Evolutionary conservation across 2,329 filamentous ascomycete genomes (phyloP).

Genomic region (Hirsutella rhossiliensis): DNA sequence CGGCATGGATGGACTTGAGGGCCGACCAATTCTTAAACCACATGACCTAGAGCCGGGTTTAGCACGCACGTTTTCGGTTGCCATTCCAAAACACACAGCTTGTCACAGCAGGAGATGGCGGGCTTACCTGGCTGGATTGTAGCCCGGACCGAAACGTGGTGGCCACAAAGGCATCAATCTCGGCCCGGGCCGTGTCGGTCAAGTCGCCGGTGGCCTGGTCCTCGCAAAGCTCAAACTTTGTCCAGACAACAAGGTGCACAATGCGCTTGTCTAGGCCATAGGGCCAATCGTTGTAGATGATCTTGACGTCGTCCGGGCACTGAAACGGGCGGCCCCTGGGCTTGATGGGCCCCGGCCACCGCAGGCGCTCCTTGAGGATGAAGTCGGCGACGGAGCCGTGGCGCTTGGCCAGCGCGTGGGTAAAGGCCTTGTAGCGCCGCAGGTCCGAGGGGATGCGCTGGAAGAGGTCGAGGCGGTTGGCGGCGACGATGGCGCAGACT

Average conservation of each 20-base stretch:
- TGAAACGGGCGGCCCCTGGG: conserved; percentile 27
- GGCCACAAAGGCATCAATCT: conserved; percentile 61
- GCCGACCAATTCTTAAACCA: conserved; percentile 67
- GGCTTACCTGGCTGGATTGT: conserved; percentile 38
- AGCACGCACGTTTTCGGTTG: neutral
- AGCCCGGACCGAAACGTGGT: conserved; percentile 49
- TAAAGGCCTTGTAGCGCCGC: conserved; percentile 64
- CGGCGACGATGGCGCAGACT: conserved; percentile 47
- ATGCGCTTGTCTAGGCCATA: conserved; percentile 73
- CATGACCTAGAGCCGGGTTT: conserved; percentile 16
- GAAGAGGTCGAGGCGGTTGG: conserved; percentile 65
- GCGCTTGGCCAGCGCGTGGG: conserved; percentile 45
- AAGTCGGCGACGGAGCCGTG: conserved; percentile 73
- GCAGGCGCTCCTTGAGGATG: conserved; percentile 56
- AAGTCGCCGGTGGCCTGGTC: conserved; percentile 54
- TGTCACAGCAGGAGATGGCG: neutral
- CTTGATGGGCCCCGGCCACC: conserved; percentile 45
- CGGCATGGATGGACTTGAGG: conserved; percentile 72
- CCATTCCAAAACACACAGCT: neutral
- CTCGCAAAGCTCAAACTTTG: conserved; percentile 70
- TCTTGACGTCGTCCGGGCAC: conserved; percentile 48
- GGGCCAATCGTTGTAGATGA: conserved; percentile 87
- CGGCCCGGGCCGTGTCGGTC: conserved; percentile 45
- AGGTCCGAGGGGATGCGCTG: conserved; percentile 67
- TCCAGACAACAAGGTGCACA: conserved; percentile 84